These are phyloP conservation scores for Grosmannia serpens DNA, from an alignment of 2,329 filamentous ascomycete species.

Conservation along the genomic window DNA sequence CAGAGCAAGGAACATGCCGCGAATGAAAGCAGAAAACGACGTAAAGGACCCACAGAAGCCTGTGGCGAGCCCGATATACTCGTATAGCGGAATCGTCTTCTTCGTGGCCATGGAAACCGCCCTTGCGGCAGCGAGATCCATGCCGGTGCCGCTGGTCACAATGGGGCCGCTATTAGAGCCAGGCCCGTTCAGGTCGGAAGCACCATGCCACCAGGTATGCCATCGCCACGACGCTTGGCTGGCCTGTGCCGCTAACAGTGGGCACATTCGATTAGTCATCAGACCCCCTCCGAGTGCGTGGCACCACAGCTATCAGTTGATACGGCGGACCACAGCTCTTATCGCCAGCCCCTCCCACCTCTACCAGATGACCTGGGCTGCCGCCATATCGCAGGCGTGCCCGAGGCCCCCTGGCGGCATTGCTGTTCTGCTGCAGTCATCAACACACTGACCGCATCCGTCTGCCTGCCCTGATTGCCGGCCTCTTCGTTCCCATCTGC, in stretches of 20 bases:
- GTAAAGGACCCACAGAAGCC: conserved; percentile 65
- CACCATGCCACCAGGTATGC: too few relatives aligned
- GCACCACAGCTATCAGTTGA: not conserved
- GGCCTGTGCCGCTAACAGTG: too few relatives aligned
- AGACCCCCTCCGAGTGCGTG: not conserved
- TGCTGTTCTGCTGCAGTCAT: not conserved
- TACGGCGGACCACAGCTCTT: not conserved
- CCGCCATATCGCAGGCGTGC: not conserved
- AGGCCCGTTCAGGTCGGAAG: too few relatives aligned
- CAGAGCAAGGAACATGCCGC: conserved; percentile 53
- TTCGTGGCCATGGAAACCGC: conserved; percentile 49
- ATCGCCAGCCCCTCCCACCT: not conserved
- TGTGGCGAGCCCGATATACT: conserved; percentile 58
- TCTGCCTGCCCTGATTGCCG: not conserved
- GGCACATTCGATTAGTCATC: not conserved
- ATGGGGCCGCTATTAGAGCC: too few relatives aligned
- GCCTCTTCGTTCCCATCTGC: not conserved
- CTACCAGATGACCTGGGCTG: not conserved
- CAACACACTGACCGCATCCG: not conserved
- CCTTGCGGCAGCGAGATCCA: conserved; percentile 12
- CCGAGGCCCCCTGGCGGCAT: not conserved
- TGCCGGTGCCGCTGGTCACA: conserved; percentile 21
- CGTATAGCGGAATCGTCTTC: conserved; percentile 40
- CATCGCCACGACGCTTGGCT: too few relatives aligned
- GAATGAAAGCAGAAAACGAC: conserved; percentile 57